Base-by-base conservation (phyloP, 306 rosid genomes). In the Inga oerstediana region DNA sequence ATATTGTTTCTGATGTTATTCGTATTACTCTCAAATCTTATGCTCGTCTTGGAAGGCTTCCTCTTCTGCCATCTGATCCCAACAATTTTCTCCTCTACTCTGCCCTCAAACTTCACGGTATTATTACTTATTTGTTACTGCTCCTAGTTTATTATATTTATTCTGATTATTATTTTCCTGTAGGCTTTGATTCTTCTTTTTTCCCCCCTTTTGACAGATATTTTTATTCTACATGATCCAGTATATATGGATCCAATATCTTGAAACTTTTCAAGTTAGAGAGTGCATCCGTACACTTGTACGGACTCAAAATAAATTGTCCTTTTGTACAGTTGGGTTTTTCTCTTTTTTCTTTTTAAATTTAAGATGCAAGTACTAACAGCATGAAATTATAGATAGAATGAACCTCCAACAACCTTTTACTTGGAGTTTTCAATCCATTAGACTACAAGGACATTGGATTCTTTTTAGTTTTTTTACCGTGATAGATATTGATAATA, bases 21-120 rank as follows among this genome's bases (percentile, higher is more conserved):
- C 89, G 85, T 46, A 93, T 89, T 12, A 88, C 93, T 8, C 85
- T 93, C 66, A 93, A 89, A 80, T 84, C 87, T 17, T 91, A 90
- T 71, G 92, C 96, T 3, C 93, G 93, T 4, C 91, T 88, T 81
- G 93, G 89, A 4, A 88, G 98, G 3, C 87, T 93, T 27, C 97
- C 98, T 9, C 39, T 85, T 76, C 90, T 93, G 10, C 90, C 91
- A 35, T 84, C 89, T 8, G 83, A 90, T 82, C 83, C 84, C 72
- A 67, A 51, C 48, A 81, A 84, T 4, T 93, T 89, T 77, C 58
- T 74, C 74, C 89, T 93, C 35, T 89, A 56, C 27, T 19, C 19
- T 56, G 10, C 62, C n/a, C 62, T 8, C 24, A 7, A 56, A 56
- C 1, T 20, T 56, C 11, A 56, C 24, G 62, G 62, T 56, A 45